A percentile compares a stretch with the other conserved stretches of the same genome.
These are phyloP conservation scores for Aeschynomene evenia DNA, from an alignment of 306 rosid genomes.

Conservation along the genomic window DNA sequence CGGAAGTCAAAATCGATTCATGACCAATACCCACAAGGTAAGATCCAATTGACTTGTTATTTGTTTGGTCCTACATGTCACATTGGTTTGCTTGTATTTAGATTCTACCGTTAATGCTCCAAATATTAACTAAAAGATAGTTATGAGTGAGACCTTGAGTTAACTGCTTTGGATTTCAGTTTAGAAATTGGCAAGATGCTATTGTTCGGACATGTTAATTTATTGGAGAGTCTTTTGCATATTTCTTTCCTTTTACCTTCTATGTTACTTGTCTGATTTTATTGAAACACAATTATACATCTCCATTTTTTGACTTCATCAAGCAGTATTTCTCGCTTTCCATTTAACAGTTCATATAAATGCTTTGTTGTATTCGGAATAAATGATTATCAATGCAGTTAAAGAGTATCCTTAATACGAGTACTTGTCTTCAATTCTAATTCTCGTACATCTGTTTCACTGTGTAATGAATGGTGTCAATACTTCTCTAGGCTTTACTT, in stretches of 20 bases:
- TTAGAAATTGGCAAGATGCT: slow-evolving; percentile 13
- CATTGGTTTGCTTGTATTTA: slow-evolving; percentile 7
- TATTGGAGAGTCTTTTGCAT: slow-evolving; percentile 12
- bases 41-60: slow-evolving; percentile 32
- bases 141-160: slow-evolving; percentile 15
- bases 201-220: slow-evolving; percentile 13
- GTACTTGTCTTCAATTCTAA: slow-evolving; percentile 4
- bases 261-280: slow-evolving; percentile 2
- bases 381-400: slow-evolving; percentile 3
- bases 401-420: neutral
- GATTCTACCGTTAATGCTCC: slow-evolving; percentile 7
- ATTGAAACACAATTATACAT: neutral
- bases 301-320: neutral
- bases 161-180: slow-evolving; percentile 7
- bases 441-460: slow-evolving; percentile 6
- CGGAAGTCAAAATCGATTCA: slow-evolving; percentile 51
- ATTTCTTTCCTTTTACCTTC: slow-evolving; percentile 19
- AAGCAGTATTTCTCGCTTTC: neutral
- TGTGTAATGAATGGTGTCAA: neutral
- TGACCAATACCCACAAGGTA: slow-evolving; percentile 53
- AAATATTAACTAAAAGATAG: neutral
- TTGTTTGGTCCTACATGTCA: slow-evolving; percentile 8
- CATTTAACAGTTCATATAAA: neutral
- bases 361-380: slow-evolving; percentile 7
- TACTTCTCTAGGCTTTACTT: neutral